Conservation (phyloP, 176 grass and related monocot species). For the Oryza rufipogon region DNA sequence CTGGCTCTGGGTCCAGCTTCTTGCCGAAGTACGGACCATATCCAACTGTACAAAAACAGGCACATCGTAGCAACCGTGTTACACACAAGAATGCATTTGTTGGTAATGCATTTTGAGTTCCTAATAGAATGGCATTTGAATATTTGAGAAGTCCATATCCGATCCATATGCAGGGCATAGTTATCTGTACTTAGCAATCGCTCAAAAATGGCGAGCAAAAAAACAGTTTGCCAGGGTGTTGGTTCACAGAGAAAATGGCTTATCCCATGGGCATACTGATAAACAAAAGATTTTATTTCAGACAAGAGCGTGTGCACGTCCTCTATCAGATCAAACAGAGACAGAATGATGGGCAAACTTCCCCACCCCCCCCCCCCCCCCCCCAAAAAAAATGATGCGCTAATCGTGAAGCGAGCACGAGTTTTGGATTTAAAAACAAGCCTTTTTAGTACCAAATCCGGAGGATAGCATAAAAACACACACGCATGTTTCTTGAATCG, state of each 20-base stretch:
- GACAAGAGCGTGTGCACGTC: not conserved
- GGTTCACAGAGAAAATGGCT: not conserved
- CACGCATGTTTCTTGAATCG: slow-evolving; percentile 39
- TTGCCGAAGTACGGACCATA: slow-evolving; percentile 72
- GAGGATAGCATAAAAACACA: not conserved
- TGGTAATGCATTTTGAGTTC: slow-evolving; percentile 25
- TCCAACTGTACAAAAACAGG: slow-evolving; percentile 47
- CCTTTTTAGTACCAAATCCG: slow-evolving; percentile 32
- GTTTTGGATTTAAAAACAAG: slow-evolving; percentile 28
- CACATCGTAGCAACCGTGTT: not conserved
- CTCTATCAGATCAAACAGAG: slow-evolving; percentile 9
- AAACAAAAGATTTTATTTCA: not conserved
- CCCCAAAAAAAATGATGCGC: not conserved
- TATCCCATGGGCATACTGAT: not conserved
- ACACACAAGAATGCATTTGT: not conserved
- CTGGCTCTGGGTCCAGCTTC: slow-evolving; percentile 87
- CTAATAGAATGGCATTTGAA: not conserved
- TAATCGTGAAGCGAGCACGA: not conserved
- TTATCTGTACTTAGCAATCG: not conserved
- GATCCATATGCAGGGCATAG: slow-evolving; percentile 12
- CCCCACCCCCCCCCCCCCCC: too few relatives aligned
- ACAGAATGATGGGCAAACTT: not conserved
- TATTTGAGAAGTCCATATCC: not conserved
- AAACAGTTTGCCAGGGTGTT: not conserved
- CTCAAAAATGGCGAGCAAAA: slow-evolving; percentile 28